Evolutionary conservation across 2,329 filamentous ascomycete genomes (phyloP).

Genomic region (Alternaria arbusti): DNA sequence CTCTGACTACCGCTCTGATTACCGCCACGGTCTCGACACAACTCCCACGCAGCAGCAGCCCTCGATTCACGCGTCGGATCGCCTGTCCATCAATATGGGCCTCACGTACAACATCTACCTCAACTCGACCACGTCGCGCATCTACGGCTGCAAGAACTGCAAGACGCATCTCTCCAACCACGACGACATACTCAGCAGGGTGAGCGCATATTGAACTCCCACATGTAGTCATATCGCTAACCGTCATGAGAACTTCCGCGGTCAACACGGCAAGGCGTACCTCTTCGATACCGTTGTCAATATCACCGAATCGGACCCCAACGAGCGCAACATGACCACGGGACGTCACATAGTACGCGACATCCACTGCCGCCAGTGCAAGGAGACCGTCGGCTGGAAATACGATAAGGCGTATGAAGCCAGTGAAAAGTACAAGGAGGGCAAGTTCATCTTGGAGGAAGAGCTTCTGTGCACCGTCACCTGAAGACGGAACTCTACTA

Average conservation of each 20-base stretch:
- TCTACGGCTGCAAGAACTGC: conserved; percentile 91
- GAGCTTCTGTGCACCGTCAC: conserved; percentile 83
- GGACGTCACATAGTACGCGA: conserved; percentile 93
- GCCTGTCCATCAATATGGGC: conserved; percentile 67
- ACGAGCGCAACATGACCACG: conserved; percentile 97
- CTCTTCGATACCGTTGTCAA: conserved; percentile 96
- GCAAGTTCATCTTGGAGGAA: conserved; percentile 94
- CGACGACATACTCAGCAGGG: conserved; percentile 93
- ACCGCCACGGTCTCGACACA: conserved; percentile 8
- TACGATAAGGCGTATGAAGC: conserved; percentile 96
- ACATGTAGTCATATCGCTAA: conserved; percentile 5
- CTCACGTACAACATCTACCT: conserved; percentile 92
- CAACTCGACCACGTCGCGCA: conserved; percentile 80
- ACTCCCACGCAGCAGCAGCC: conserved; percentile 6
- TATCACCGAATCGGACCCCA: conserved; percentile 79
- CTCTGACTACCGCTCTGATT: conserved; percentile 10
- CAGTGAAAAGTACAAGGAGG: conserved; percentile 97
- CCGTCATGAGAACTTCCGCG: conserved; percentile 82
- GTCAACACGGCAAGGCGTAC: conserved; percentile 97
- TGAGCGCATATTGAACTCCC: conserved; percentile 54
- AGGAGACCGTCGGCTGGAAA: conserved; percentile 94
- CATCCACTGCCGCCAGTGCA: conserved; percentile 89
- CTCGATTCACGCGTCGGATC: conserved; percentile 5
- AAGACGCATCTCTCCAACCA: conserved; percentile 95
- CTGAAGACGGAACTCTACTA: conserved; percentile 30